A percentile compares a stretch with the other conserved stretches of the same genome.
Conservation (phyloP, 345 rosid species). For the Pelargonium nanum region DNA sequence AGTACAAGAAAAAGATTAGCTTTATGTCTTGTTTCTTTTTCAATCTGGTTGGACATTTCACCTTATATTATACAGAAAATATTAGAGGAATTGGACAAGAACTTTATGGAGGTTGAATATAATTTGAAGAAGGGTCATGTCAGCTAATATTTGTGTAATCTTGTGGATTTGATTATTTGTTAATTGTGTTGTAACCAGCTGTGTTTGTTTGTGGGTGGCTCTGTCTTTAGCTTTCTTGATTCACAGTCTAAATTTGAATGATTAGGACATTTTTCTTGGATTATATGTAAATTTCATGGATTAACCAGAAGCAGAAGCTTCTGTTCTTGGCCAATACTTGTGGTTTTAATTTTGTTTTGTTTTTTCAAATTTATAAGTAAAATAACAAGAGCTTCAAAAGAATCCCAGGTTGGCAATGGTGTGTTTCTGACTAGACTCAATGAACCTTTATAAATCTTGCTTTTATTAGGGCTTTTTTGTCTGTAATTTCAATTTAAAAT, state of each 20-base stretch:
- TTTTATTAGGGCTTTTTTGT: no score
- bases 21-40: conserved; percentile 3
- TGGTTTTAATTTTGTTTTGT: no score
- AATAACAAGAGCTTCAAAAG: conserved; percentile 20
- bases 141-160: conserved; percentile 25
- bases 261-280: conserved; percentile 29
- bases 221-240: conserved; percentile 8
- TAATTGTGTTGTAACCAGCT: conserved; percentile 65
- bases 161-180: conserved; percentile 33
- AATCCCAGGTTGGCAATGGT: conserved; percentile 53
- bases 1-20: conserved; percentile 17
- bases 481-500: no score
- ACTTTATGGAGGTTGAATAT: background rate
- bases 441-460: conserved; percentile 15
- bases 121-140: conserved; percentile 1
- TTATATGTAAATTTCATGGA: conserved; percentile 15
- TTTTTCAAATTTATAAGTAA: no score
- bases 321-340: no score
- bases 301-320: conserved; percentile 28
- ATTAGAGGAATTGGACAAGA: background rate
- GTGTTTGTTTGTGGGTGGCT: conserved; percentile 26
- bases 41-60: background rate
- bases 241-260: conserved; percentile 37
- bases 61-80: background rate
- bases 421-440: conserved; percentile 49